Conservation (phyloP, 768 basidiomycete genomes). For the Collybia sp. region DNA sequence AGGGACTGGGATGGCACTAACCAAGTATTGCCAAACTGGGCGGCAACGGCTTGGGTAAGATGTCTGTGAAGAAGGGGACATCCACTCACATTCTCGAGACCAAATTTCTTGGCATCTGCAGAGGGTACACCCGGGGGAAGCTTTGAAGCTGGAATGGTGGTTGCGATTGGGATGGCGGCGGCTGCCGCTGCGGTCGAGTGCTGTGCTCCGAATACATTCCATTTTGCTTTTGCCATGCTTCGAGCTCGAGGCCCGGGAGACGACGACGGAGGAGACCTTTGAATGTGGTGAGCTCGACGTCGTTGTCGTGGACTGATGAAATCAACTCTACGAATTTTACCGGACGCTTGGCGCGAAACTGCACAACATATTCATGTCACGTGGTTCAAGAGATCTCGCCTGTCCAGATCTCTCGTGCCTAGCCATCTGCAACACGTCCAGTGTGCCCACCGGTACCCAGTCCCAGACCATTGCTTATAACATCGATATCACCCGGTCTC, state of each 20-base stretch:
- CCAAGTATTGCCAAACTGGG: slow-evolving; percentile 96
- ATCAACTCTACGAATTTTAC: neutral
- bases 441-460: too few relatives aligned
- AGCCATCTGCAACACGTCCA: slow-evolving; percentile 9
- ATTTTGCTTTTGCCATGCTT: slow-evolving; percentile 28
- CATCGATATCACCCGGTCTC: neutral
- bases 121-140: slow-evolving; percentile 36
- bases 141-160: slow-evolving; percentile 23
- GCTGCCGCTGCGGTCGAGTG: slow-evolving; percentile 10
- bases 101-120: slow-evolving; percentile 85
- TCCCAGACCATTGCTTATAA: too few relatives aligned
- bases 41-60: slow-evolving; percentile 3
- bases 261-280: slow-evolving; percentile 3
- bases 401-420: slow-evolving; percentile 9
- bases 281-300: slow-evolving; percentile 4
- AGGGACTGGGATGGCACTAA: slow-evolving; percentile 24
- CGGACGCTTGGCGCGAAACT: neutral
- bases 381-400: slow-evolving; percentile 10
- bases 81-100: slow-evolving; percentile 88
- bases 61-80: slow-evolving; percentile 1
- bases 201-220: slow-evolving; percentile 23
- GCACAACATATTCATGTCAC: neutral
- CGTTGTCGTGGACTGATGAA: slow-evolving; percentile 1
- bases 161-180: slow-evolving; percentile 8
- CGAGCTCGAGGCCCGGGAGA: neutral